Evolutionary conservation across 164 flowering plant genomes (phyloP), one percentile per base, ranked within the genome.

Genomic region (Vitis riparia): DNA sequence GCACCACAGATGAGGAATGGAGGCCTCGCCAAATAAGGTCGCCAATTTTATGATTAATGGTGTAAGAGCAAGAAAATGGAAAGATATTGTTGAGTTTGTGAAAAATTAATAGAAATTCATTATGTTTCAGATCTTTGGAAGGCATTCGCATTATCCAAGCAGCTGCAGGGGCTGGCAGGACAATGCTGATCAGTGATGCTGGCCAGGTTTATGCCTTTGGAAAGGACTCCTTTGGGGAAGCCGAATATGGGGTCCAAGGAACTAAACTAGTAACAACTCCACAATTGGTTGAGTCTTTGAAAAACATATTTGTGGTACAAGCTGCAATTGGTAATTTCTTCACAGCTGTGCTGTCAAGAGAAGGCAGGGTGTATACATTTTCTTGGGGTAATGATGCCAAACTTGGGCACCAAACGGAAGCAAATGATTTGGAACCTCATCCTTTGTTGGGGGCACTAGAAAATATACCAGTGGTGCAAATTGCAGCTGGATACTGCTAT

Each of bases 401-500:
- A 73, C 97, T 96, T 19, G 97, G 98, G 69, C 98, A 96, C 75
- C 94, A 87, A 61, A 92, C 97, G 30, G 97, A 96, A 32, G 82
- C 86, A 16, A 83, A 53, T 77, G 99, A 96, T 78, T 67, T 79
- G 51, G 93, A 86, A 69, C 99, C 98, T 14, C 87, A 77, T 68
- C 94, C 89, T 63, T 76, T 96, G 67, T 76, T 85, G 70, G 98
- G 99, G 2, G 86, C 94, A 29, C 83, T 96, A 3, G 98, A 92
- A 75, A 84, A 92, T 72, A 71, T 88, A 56, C 98, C 90, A 0
- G 97, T 93, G n/a, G 97, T 96, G 65, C 97, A 96, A 82, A 93
- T 96, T 73, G 95, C 98, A 9, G 97, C 99, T 62, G 99, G 99
- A 65, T 89, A 92, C 73, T 96, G 99, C 80, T 96, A 92, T 77